Percentiles rank a stretch among this genome's conserved stretches.
Evolutionary conservation across 140 eudicot genomes (phyloP).

Genomic region (Oenanthe javanica): DNA sequence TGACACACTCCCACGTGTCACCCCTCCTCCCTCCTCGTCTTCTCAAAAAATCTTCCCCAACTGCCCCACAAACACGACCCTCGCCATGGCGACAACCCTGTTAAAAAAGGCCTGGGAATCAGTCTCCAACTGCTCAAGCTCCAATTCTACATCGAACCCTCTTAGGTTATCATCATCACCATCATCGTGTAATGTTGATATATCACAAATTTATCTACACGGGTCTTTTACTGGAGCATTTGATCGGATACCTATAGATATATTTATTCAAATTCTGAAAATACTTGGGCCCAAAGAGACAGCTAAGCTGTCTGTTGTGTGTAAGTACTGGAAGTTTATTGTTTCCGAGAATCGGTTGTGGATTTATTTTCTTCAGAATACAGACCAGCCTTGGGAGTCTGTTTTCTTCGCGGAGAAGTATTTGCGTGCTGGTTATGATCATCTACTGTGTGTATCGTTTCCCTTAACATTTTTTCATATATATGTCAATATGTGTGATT

Average conservation of each 20-base stretch:
- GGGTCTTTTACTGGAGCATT: slow-evolving; percentile 41
- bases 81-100: slow-evolving; percentile 15
- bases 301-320: slow-evolving; percentile 35
- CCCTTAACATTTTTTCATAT: not conserved
- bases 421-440: slow-evolving; percentile 32
- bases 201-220: slow-evolving; percentile 8
- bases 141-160: not conserved
- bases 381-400: slow-evolving; percentile 40
- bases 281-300: slow-evolving; percentile 48
- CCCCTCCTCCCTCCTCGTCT: not conserved
- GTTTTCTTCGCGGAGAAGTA: slow-evolving; percentile 44
- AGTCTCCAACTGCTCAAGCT: slow-evolving; percentile 22
- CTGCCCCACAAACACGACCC: no score
- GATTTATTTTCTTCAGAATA: slow-evolving; percentile 47
- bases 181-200: not conserved
- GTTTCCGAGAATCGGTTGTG: slow-evolving; percentile 43
- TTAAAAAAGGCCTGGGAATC: slow-evolving; percentile 31
- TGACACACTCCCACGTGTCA: slow-evolving; percentile 4
- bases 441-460: slow-evolving; percentile 27
- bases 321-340: slow-evolving; percentile 37
- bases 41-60: not conserved
- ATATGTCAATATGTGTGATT: not conserved
- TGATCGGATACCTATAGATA: slow-evolving; percentile 44
- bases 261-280: slow-evolving; percentile 31
- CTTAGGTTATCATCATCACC: not conserved